Evolutionary conservation across 306 rosid species (phyloP), one percentile per base, ranked within the genome.

Genomic region (Vicia faba): DNA sequence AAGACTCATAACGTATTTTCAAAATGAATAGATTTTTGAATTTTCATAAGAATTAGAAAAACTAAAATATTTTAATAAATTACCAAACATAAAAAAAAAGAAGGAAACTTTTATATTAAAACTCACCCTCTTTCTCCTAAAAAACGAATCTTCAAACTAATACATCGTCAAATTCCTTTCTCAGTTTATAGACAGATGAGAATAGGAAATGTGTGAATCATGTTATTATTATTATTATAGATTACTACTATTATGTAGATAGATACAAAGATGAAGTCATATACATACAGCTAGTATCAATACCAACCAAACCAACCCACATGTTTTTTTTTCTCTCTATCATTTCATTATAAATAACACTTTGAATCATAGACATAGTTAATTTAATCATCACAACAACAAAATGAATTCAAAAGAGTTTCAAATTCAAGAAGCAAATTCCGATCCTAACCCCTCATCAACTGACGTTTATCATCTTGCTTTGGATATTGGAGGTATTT

Each of bases 401-500:
- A 51, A 26, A 29, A 61, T 88, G 97, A 93, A 88, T 83, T 76
- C 39, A 25, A 72, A 19, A 19, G 44, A 63, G 71, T 28, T 51
- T 63, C 79, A 62, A 38, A 65, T 35, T 62, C 56, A 63, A 36
- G 51, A 63, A 36, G 51, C 44, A 26, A 68, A 56, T 60, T 86
- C 79, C 16, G 84, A 86, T 59, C 68, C 46, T 53, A 72, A 65
- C 18, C 73, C 69, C 11, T 74, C 69, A 68, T 70, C 64, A 29
- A 71, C 43, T 61, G 76, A 54, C 51, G 82, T 82, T 20, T 83
- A 90, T 82, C 95, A 91, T 70, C 82, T 88, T 53, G 91, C 97
- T 80, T 43, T 91, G 74, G 97, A 91, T 77, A 88, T 91, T 75
- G 96, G 98, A 73, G 98, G 96, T 84, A 69, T 70, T 64, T 41